Evolutionary conservation across 2,329 filamentous ascomycete species (phyloP), one percentile per base, ranked within the genome.

Genomic region (Beauveria sp.): DNA sequence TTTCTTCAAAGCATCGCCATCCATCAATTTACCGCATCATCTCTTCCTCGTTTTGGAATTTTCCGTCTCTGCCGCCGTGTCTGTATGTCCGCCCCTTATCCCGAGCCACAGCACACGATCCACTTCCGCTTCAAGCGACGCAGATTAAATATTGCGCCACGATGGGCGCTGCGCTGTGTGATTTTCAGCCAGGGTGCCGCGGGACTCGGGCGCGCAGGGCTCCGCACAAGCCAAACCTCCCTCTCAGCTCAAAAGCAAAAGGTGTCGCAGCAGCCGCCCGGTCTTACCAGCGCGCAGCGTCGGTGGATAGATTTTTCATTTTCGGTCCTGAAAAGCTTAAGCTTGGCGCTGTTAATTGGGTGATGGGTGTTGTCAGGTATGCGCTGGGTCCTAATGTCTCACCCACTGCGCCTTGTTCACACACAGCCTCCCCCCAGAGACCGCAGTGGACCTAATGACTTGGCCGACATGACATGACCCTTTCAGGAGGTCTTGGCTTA

Each of bases 111-210:
- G 34, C 54, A 62, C 60, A 62, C 40, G 54, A 62, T 53, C 60
- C 60, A 62, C 60, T 62, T 62, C 54, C 60, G 1, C 40, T 53
- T 62, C 53, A 38, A 49, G 60, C 60, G 26, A 53, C 50, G 42
- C 54, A 51, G 12, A 61, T 38, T 52, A 43, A 18, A 4, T 34
- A 34, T 14, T 14, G 38, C 46, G 46, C 46, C 22, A 52, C 48
- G 31, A 42, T 31, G 31, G 10, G 31, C 31, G 40, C 43, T 43
- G 24, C 22, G n/a, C 56, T 20, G 22, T 51, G n/a, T 42, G 58
- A 53, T 52, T 45, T 60, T 40, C 40, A 46, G 14, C 58, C 18
- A 54, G 52, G 54, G 43, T 20, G 5, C 20, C 45, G 49, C 26
- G 48, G 45, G 28, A 49, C 48, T 52, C 49, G 58, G 49, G 49